phyloP scores from a whole-genome alignment of 148 eudicot genomes.

The Arctostaphylos glauca region DNA sequence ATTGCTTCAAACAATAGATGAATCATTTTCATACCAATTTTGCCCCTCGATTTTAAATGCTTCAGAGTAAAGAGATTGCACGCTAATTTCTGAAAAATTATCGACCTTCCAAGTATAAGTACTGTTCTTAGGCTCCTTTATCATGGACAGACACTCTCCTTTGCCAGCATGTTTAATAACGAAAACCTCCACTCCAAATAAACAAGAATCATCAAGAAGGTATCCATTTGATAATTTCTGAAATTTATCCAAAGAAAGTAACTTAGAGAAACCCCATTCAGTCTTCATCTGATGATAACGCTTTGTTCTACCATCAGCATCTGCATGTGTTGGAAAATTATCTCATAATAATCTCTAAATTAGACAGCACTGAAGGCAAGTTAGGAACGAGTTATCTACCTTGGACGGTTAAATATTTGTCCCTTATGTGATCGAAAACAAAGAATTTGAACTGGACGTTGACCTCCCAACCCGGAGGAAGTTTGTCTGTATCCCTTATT shows the following conservation, averaged over 20 bases:
- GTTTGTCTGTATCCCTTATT: neutral
- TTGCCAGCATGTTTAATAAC: constrained; percentile 7
- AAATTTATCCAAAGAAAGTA: constrained; percentile 7
- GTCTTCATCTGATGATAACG: constrained; percentile 18
- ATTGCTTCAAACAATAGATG: too few species aligned
- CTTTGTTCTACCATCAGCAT: constrained; percentile 2
- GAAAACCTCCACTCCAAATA: constrained; percentile 20
- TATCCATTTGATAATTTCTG: constrained; percentile 5
- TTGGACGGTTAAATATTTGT: constrained; percentile 21
- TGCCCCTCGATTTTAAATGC: neutral
- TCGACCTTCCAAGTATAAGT: constrained; percentile 19
- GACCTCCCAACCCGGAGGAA: constrained; percentile 19
- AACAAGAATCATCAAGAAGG: constrained; percentile 16
- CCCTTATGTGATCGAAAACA: constrained; percentile 15
- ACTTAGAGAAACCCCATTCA: constrained; percentile 17
- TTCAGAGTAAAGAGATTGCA: neutral
- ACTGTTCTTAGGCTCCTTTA: neutral
- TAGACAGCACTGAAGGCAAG: neutral
- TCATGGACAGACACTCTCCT: constrained; percentile 17
- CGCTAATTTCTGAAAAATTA: constrained; percentile 12
- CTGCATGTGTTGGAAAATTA: neutral
- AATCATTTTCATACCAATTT: constrained; percentile 8
- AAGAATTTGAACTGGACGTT: constrained; percentile 21
- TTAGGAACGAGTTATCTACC: neutral
- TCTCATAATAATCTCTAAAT: neutral